Evolutionary conservation across 257 asterid species (phyloP).

Genomic region (Primulina eburnea): DNA sequence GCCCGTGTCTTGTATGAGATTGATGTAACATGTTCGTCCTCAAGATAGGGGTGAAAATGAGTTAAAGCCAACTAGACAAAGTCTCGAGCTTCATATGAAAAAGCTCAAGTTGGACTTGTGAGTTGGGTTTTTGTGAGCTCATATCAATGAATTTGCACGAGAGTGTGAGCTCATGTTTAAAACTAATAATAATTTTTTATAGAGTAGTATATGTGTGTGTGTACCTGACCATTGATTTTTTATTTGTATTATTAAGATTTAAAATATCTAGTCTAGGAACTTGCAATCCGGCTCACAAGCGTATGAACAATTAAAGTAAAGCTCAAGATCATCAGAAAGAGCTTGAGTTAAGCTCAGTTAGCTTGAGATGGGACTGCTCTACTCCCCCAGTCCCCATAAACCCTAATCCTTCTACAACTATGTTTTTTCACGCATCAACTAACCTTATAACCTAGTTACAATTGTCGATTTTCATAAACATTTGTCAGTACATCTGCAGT

Average conservation of each 20-base stretch:
- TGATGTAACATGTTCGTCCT: not conserved
- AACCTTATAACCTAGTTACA: not conserved
- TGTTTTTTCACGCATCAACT: too few relatives aligned
- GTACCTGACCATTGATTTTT: too few relatives aligned
- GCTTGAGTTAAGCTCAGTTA: not conserved
- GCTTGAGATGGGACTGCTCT: not conserved
- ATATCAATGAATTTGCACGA: too few relatives aligned
- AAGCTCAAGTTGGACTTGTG: not conserved
- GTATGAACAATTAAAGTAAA: not conserved
- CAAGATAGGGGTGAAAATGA: not conserved
- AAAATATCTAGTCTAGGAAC: too few relatives aligned
- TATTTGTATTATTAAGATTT: too few relatives aligned
- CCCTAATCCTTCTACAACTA: not conserved
- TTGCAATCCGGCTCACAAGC: not conserved
- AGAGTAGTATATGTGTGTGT: too few relatives aligned
- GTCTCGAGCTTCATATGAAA: not conserved
- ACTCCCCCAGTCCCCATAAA: not conserved
- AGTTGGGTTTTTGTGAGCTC: not conserved
- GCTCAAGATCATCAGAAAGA: not conserved
- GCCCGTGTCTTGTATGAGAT: not conserved
- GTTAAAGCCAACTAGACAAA: not conserved
- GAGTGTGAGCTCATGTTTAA: not conserved
- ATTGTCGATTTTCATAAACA: not conserved
- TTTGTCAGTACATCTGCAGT: not conserved
- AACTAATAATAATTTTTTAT: too few relatives aligned